phyloP scores from a whole-genome alignment of 805 yeast genomes.

The Metschnikowia lunata region DNA sequence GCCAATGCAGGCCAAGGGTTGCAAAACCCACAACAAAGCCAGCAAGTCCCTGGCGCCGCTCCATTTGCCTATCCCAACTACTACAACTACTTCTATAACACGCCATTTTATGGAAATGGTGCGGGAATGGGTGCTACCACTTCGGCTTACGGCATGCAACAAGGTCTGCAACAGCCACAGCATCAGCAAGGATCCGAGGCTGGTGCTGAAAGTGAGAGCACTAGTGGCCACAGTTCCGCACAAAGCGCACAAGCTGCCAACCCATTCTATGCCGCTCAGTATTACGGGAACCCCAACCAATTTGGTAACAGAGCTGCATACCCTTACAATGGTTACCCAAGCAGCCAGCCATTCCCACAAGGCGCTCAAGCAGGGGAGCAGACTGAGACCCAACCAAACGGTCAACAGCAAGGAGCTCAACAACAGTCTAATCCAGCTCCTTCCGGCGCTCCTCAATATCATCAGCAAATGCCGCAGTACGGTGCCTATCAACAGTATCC shows the following conservation, averaged over 20 bases:
- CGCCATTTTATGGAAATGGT: slow-evolving; percentile 37
- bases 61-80: slow-evolving; percentile 41
- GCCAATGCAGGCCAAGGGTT: slow-evolving; percentile 21
- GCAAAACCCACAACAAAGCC: slow-evolving; percentile 28
- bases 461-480: slow-evolving; percentile 41
- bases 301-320: slow-evolving; percentile 21
- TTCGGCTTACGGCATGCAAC: slow-evolving; percentile 18
- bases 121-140: slow-evolving; percentile 23
- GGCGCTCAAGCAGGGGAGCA: slow-evolving; percentile 14
- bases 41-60: slow-evolving; percentile 31
- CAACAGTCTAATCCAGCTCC: slow-evolving; percentile 13
- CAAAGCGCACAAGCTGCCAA: slow-evolving; percentile 15
- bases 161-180: slow-evolving; percentile 23
- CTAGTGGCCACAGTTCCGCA: slow-evolving; percentile 11
- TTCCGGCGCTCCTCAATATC: slow-evolving; percentile 20
- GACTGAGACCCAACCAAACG: slow-evolving; percentile 19
- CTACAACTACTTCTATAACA: slow-evolving; percentile 39
- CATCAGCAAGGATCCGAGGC: slow-evolving; percentile 13
- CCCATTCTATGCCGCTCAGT: slow-evolving; percentile 18
- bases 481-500: slow-evolving; percentile 47
- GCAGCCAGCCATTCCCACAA: slow-evolving; percentile 18
- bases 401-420: slow-evolving; percentile 23
- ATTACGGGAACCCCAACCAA: slow-evolving; percentile 20
- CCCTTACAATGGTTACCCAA: slow-evolving; percentile 19
- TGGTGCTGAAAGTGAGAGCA: slow-evolving; percentile 11